These are phyloP conservation scores for Gastrodia elata DNA, from an alignment of 106 monocot genomes.

Conservation along the genomic window DNA sequence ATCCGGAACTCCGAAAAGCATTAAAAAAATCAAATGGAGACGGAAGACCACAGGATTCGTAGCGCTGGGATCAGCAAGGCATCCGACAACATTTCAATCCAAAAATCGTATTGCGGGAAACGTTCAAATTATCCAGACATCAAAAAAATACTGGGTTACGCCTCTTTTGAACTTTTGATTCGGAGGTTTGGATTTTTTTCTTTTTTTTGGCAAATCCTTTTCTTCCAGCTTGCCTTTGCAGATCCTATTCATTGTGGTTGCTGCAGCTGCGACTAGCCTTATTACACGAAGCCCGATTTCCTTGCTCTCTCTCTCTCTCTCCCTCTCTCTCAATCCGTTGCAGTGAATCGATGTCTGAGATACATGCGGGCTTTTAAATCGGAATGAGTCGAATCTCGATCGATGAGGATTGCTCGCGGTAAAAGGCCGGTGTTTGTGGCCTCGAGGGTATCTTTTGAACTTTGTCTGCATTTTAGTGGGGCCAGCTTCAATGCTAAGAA, in stretches of 20 bases:
- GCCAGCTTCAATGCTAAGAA: too few species aligned
- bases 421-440: not conserved
- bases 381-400: not conserved
- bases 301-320: constrained; percentile 8
- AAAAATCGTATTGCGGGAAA: not conserved
- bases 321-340: constrained; percentile 1
- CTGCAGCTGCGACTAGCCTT: not conserved
- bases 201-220: constrained; percentile 8
- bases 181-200: constrained; percentile 1
- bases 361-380: not conserved
- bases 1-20: not conserved
- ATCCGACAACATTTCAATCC: not conserved
- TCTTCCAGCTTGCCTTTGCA: constrained; percentile 9
- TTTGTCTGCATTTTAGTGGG: not conserved
- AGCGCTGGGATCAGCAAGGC: not conserved
- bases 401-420: not conserved
- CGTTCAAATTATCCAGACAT: not conserved
- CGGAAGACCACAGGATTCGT: not conserved
- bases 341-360: not conserved
- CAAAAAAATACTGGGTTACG: not conserved
- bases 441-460: not conserved
- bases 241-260: constrained; percentile 13
- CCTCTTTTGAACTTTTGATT: not conserved
- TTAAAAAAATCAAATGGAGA: not conserved
- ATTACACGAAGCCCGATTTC: constrained; percentile 12